Base-by-base conservation (phyloP, 192 early-diverging fungal species). In the Entophlyctis luteolus region DNA sequence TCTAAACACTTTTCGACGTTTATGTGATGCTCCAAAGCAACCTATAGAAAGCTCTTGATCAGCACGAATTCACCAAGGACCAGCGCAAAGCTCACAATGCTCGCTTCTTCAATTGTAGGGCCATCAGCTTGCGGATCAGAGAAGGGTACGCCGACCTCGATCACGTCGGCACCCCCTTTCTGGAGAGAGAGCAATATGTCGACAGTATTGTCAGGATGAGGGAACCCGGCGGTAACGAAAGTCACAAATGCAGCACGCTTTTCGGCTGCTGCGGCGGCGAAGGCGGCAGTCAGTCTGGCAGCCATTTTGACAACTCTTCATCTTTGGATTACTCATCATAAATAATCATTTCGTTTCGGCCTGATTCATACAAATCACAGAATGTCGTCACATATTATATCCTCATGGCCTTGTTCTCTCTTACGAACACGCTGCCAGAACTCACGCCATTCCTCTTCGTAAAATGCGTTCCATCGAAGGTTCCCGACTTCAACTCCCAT, bases 71-170 rank as follows among this genome's bases (percentile, higher is more conserved):
- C n/a, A n/a, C n/a, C n/a, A n/a, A n/a, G n/a, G n/a, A n/a, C n/a
- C n/a, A n/a, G 23, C 27, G 18, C 16, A 33, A 27, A 23, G 59
- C 79, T 35, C 80, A 91, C 90, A 60, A 85, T 83, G 62, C 79
- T 91, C 33, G 95, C 87, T 31, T 91, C 88, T 79, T 99, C 95
- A 81, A 99, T 98, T 10, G 92, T 93, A 25, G 93, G 93, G 1
- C 97, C 97, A 68, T 99, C 97, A 20, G 94, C 97, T 25, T 97
- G 82, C 33, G 97, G 95, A 70, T 99, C 97, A 23, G 95, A 94
- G 73, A 99, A 99, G 12, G 97, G 97, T 14, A 99, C 87, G 34
- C 96, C 96, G 22, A 99, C 81, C 78, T 99, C 97, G 68, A 99
- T 92, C 23, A 94, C 85, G 70, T 98, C 95, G 18, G 90, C 91